Base-by-base conservation (phyloP, 768 basidiomycete genomes). In the Collybia mongolica region DNA sequence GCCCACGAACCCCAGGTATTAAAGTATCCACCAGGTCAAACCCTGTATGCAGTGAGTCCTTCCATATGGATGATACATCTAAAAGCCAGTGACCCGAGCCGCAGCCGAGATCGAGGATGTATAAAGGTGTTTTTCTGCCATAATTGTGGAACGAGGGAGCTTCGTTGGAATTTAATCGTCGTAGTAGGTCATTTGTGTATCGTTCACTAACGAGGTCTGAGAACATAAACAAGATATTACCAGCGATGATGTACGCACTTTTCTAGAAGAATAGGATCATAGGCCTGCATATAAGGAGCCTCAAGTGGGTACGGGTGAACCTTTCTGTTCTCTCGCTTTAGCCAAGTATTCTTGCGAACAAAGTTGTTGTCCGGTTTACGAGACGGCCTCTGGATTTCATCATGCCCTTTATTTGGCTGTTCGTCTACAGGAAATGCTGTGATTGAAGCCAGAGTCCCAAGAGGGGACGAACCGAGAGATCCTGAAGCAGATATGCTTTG, bases 91-190 rank as follows among this genome's bases (percentile, higher is more conserved):
- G 60, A 0, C 89, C 88, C 41, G 76, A 56, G 9, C 90, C 90
- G 62, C 88, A 91, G 2, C 90, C 90, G 11, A 93, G 66, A 59
- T 92, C 90, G 6, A 93, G 75, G 19, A 86, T 82, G 11, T 71
- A 67, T 1, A 65, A 60, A 1, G 88, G 84, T 0, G 74, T 72
- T n/a, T 66, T 67, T 19, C 72, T 71, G 29, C 71, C 61, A 53
- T 75, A 78, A 51, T 76, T 67, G 49, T 80, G 73, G 58, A 92
- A 90, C 0, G 82, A 80, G 0, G 88, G 88, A 0, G 77, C 75
- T 4, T 72, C 73, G 2, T 69, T 71, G 5, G 71, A 68, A 39
- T 72, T 77, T 14, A 92, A 71, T n/a, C 77, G 81, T 32, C 70
- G 76, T 14, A 88, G 56, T 5, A 92, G 60, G 2, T 72, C 47